Base-by-base conservation (phyloP, 306 rosid species). In the Malus orientalis region DNA sequence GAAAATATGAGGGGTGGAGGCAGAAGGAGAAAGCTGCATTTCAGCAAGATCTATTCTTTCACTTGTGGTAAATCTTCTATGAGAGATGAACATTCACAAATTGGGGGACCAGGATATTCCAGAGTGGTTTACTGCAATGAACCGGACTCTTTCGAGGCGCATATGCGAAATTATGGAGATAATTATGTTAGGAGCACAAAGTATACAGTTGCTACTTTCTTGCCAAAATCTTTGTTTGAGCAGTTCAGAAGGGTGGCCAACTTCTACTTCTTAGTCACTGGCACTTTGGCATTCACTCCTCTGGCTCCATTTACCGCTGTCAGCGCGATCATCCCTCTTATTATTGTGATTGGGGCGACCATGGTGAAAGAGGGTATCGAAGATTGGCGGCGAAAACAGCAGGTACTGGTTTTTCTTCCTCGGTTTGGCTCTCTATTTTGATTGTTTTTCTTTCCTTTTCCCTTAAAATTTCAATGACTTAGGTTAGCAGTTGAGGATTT, bases 171-270 rank as follows among this genome's bases (percentile, higher is more conserved):
- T 45, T 95, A 92, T 76, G 83, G 79, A 4, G 88, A 80, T 68
- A 95, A 95, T 81, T 76, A 84, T 72, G 93, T 92, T 66, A 87
- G 96, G 12, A 89, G 97, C 29, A 95, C 97, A 8, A 95, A 95
- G 75, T 95, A 95, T 69, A 89, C 88, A 14, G 23, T 77, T 30
- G 92, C 93, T 44, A 89, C 92, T 79, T 95, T 95, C 88, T 76
- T 95, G 80, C 98, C 98, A 1, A 95, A 92, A 57, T 90, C 97
- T 29, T 84, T 95, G 85, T 95, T 95, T 87, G 98, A 95, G 88
- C 98, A 95, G 83, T 95, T 95, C 69, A 92, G 98, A 85, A 92
- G 98, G 75, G 97, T 90, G 58, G 98, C 98, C 22, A 95, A 95
- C 83, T 95, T 95, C 80, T 95, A 22, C 82, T 95, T 95, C 69